Conservation (phyloP, 495 filamentous ascomycete genomes). For the Clohesyomyces aquaticus region DNA sequence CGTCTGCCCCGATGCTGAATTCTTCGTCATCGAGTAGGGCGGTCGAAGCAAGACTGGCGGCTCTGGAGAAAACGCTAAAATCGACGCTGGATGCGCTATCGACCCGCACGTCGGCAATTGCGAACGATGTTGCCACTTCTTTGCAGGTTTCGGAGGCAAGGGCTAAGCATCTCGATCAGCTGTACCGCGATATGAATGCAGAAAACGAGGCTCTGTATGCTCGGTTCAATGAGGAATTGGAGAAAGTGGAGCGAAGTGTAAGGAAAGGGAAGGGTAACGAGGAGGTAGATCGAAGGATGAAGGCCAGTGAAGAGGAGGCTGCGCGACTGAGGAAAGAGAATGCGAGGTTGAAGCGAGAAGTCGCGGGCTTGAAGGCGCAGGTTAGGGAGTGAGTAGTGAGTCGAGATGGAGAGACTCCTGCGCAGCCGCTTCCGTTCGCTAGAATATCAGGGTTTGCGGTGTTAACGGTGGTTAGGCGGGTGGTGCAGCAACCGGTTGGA, state of each 20-base stretch:
- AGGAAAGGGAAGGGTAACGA: conserved; percentile 74
- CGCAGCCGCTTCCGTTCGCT: too few species aligned
- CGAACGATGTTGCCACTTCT: conserved; percentile 68
- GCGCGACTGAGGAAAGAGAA: conserved; percentile 80
- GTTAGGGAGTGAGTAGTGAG: conserved; percentile 36
- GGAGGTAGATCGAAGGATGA: conserved; percentile 68
- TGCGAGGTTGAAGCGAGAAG: conserved; percentile 63
- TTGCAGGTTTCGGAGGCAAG: conserved; percentile 75
- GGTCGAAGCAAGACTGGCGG: conserved; percentile 59
- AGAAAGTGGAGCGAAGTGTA: conserved; percentile 76
- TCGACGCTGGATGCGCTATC: conserved; percentile 63
- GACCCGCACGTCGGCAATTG: conserved; percentile 62
- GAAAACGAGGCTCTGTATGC: conserved; percentile 96
- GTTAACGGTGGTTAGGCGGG: background rate
- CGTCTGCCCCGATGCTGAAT: conserved; percentile 23
- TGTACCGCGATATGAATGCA: conserved; percentile 84
- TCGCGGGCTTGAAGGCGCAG: conserved; percentile 47
- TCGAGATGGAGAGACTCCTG: too few species aligned
- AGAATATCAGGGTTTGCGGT: too few species aligned
- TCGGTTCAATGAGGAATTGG: conserved; percentile 87
- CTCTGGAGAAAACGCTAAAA: conserved; percentile 69
- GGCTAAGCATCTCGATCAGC: conserved; percentile 79
- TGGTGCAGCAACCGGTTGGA: background rate
- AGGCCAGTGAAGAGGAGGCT: conserved; percentile 68
- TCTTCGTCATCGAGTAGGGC: conserved; percentile 48